Base-by-base conservation (phyloP, 768 basidiomycete species). In the Rhizopogon vulgaris region DNA sequence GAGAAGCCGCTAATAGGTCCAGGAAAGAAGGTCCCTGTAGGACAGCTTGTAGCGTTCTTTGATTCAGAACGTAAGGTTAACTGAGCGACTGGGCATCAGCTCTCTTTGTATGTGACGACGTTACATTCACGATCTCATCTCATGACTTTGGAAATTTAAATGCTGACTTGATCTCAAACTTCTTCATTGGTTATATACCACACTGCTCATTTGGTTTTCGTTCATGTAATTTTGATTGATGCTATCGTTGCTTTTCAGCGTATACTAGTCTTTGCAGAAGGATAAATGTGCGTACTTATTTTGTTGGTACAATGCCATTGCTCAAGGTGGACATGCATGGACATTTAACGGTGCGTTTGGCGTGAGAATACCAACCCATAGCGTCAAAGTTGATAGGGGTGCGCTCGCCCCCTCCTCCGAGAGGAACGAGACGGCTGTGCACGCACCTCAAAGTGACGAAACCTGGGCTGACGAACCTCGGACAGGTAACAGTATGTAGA, bases 1-100 rank as follows among this genome's bases (percentile, higher is more conserved):
- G 69, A 73, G 37, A 73, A 69, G 58, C 69, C 68, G 58, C 63
- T 63, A 41, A 57, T 53, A 59, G 72, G 53, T 43, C 47, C 60
- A 3, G 75, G 71, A 39, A 80, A 74, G 49, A 90, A 90, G 71
- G 78, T 87, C 12, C 81, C 86, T 0, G 77, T 92, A 38, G 85
- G 83, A 9, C 79, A 91, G 60, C 68, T 93, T 39, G 87, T 90
- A 12, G 88, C 88, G n/a, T 92, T 87, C 68, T 93, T 93, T 60
- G 87, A 91, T 32, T 64, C 66, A 22, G 68, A 69, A 45, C 63
- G 49, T 56, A 15, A 36, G 39, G 22, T 22, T 22, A 22, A 22
- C 22, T 22, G 22, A 22, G 22, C 22, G 3, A 22, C 2, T 58
- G 41, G 51, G 15, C 14, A 15, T 49, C 17, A 34, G n/a, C 24